Evolutionary conservation across 352 stramenopile genomes (phyloP).

Genomic region (Phytophthora megakarya): DNA sequence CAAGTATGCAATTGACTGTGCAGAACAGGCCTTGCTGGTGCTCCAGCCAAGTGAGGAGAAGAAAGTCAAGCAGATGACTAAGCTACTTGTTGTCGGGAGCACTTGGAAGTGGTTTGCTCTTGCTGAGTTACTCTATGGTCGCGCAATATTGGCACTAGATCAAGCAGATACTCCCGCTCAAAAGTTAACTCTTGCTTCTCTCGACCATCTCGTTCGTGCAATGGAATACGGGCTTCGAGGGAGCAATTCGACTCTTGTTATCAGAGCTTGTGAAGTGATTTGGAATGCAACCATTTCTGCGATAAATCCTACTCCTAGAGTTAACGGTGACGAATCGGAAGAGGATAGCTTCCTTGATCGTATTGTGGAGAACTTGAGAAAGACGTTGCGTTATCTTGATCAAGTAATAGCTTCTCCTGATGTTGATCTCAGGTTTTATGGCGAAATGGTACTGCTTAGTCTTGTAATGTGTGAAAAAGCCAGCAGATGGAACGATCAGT

Average conservation of each 20-base stretch:
- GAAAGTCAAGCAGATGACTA: constrained; percentile 13
- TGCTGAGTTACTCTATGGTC: constrained; percentile 62
- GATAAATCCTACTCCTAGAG: constrained; percentile 26
- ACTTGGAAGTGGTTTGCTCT: constrained; percentile 76
- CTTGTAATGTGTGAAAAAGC: constrained; percentile 58
- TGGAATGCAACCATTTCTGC: constrained; percentile 78
- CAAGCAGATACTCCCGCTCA: constrained; percentile 45
- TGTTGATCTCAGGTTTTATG: constrained; percentile 35
- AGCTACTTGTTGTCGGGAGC: constrained; percentile 28
- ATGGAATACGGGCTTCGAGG: constrained; percentile 43
- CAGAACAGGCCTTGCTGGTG: constrained; percentile 41
- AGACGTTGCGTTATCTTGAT: constrained; percentile 35
- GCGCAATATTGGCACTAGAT: constrained; percentile 54
- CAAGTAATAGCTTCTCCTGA: constrained; percentile 12
- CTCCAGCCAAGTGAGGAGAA: constrained; percentile 21
- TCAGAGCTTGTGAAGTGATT: constrained; percentile 62
- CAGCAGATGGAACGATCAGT: constrained; percentile 48
- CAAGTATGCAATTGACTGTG: constrained; percentile 63
- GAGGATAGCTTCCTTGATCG: constrained; percentile 27
- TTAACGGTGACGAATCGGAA: constrained; percentile 22
- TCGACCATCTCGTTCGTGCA: constrained; percentile 62
- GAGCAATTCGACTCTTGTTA: constrained; percentile 28
- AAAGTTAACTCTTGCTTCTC: constrained; percentile 53
- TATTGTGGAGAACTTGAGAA: constrained; percentile 30
- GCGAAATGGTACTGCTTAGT: constrained; percentile 62